Base-by-base conservation (phyloP, 2,329 filamentous ascomycete genomes). In the Parastagonospora nodorum region DNA sequence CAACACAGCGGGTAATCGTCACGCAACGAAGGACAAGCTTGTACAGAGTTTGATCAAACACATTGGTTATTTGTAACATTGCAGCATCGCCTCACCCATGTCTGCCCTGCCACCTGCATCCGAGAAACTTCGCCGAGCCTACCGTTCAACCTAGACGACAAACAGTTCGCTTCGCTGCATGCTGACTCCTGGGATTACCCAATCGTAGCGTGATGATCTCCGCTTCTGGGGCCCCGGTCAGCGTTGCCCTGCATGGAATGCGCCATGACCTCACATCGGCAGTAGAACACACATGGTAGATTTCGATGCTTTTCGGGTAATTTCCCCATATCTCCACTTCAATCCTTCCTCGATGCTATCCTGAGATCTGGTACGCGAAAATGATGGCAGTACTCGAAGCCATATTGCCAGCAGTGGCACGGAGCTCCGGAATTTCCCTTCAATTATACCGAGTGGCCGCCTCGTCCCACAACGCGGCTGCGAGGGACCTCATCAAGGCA, bases 301-400 rank as follows among this genome's bases (percentile, higher is more conserved):
- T 58, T 58, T 58, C 45, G 47, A 58, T 49, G 46, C 42, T 42
- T 41, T 45, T 52, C 47, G 52, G 36, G 32, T 40, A 39, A 45
- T 38, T 44, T 47, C 42, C 42, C 51, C 41, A 31, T 45, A 28
- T 50, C 53, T 53, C 49, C 48, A 48, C 40, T 45, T 48, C 47
- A 29, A 42, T 43, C 41, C 41, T 42, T 50, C 42, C 50, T 15
- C 30, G 16, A 24, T 37, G 3, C 27, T 38, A 29, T 38, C 38
- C 37, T 19, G 33, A 38, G 30, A 47, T 49, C 41, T 33, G 8
- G 38, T 37, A 30, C n/a, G 11, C 30, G 16, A 42, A 19, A 44
- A 52, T 45, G 28, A 74, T 74, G 72, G 66, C 71, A 45, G 66
- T 68, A 49, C 55, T 73, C 27, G 67, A 68, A 29, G 61, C 68